Percentiles rank a stretch among this genome's conserved stretches.
phyloP scores from a whole-genome alignment of 495 filamentous ascomycete genomes.

The Tetracladium setigerum region DNA sequence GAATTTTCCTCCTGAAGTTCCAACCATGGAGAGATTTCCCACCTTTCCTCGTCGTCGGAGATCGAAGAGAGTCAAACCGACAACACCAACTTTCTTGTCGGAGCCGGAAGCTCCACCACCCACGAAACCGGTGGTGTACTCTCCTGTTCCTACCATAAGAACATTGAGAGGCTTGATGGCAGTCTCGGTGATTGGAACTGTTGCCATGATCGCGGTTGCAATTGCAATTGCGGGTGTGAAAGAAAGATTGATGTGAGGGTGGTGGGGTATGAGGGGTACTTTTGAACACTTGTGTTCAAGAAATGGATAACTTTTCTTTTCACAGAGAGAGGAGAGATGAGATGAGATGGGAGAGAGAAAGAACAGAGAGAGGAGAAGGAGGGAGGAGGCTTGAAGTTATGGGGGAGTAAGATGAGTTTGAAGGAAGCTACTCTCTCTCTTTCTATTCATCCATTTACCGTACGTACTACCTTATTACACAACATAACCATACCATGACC shows the following conservation, averaged over 20 bases:
- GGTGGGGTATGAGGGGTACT: too few relatives aligned
- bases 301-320: too few relatives aligned
- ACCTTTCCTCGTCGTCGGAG: slow-evolving; percentile 84
- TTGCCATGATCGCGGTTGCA: slow-evolving; percentile 8
- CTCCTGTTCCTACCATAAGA: slow-evolving; percentile 90
- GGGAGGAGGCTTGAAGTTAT: too few relatives aligned
- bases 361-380: neutral
- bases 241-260: too few relatives aligned
- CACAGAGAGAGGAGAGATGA: neutral
- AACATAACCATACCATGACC: too few relatives aligned
- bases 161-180: slow-evolving; percentile 64
- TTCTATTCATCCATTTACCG: neutral
- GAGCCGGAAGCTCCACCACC: slow-evolving; percentile 68
- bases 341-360: neutral
- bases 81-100: slow-evolving; percentile 91
- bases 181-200: slow-evolving; percentile 2
- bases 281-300: too few relatives aligned
- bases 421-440: too few relatives aligned
- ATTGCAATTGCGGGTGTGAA: too few relatives aligned
- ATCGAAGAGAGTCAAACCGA: slow-evolving; percentile 85
- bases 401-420: too few relatives aligned
- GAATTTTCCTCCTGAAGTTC: slow-evolving; percentile 79
- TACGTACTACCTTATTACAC: too few relatives aligned
- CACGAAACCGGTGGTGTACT: slow-evolving; percentile 92
- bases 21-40: slow-evolving; percentile 79